phyloP scores from a whole-genome alignment of 768 basidiomycete genomes.

The Russula sp. region DNA sequence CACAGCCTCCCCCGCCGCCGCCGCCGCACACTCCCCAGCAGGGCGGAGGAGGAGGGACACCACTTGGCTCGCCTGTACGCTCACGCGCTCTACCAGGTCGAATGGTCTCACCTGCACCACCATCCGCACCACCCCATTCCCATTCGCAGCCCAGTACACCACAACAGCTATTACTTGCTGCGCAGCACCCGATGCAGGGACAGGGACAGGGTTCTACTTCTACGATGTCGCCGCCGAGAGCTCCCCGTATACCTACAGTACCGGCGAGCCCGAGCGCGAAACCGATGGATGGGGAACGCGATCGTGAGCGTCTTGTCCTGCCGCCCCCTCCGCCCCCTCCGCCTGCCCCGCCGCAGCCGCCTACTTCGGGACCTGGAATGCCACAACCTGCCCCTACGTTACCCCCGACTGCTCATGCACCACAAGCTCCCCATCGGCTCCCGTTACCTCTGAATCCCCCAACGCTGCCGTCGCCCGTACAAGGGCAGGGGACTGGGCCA shows the following conservation, averaged over 20 bases:
- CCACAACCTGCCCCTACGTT: not conserved
- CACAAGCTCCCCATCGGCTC: slow-evolving; percentile 18
- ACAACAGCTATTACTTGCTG: not conserved
- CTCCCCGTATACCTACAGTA: slow-evolving; percentile 8
- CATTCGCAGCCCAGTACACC: not conserved
- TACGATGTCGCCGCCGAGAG: slow-evolving; percentile 22
- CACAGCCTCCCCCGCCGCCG: not conserved
- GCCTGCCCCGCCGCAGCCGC: not conserved
- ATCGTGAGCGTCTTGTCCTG: slow-evolving; percentile 20
- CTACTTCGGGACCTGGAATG: not conserved
- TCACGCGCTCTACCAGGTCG: slow-evolving; percentile 15
- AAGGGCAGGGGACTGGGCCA: not conserved
- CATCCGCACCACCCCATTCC: not conserved
- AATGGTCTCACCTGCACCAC: slow-evolving; percentile 14
- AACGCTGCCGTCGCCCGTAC: not conserved
- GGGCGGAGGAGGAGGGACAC: slow-evolving; percentile 10
- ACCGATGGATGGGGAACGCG: slow-evolving; percentile 27
- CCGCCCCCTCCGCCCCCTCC: not conserved
- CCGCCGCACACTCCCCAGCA: slow-evolving; percentile 10
- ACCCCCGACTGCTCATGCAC: not conserved
- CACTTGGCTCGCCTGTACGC: slow-evolving; percentile 23
- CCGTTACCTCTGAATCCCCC: slow-evolving; percentile 8
- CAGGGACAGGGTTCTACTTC: slow-evolving; percentile 5
- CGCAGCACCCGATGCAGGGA: slow-evolving; percentile 8
- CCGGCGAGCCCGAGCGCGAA: slow-evolving; percentile 21